phyloP scores from a whole-genome alignment of 768 basidiomycete species.

The Fibroporia radiculosa region DNA sequence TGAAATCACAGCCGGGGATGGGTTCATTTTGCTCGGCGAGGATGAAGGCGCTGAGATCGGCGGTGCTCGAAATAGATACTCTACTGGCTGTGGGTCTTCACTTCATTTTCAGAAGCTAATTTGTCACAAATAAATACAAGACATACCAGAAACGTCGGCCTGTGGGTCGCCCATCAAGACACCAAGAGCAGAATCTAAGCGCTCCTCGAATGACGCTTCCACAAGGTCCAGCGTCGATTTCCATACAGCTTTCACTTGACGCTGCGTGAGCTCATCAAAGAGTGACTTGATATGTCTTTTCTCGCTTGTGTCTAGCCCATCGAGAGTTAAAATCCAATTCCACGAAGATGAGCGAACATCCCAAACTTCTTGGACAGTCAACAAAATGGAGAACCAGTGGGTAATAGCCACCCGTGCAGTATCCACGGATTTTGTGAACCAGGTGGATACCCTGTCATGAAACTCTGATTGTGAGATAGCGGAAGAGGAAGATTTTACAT shows the following conservation, averaged over 20 bases:
- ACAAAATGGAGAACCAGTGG: constrained; percentile 52
- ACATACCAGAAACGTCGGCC: constrained; percentile 24
- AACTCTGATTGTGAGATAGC: constrained; percentile 38
- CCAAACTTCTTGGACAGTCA: constrained; percentile 66
- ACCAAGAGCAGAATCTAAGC: constrained; percentile 32
- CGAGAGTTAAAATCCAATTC: constrained; percentile 34
- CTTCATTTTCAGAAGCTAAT: constrained; percentile 4
- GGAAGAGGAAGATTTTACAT: constrained; percentile 53
- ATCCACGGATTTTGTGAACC: constrained; percentile 52
- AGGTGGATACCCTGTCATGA: constrained; percentile 42
- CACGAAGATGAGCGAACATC: constrained; percentile 46
- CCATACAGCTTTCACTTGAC: constrained; percentile 55
- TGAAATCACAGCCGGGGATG: constrained; percentile 30
- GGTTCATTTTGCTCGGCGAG: constrained; percentile 28
- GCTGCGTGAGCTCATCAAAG: constrained; percentile 48
- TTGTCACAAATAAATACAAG: neutral
- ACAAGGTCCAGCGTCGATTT: constrained; percentile 35
- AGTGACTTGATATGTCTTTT: constrained; percentile 31
- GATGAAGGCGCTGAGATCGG: constrained; percentile 37
- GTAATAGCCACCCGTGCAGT: constrained; percentile 38
- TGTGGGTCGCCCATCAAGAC: constrained; percentile 23
- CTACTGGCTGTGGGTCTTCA: constrained; percentile 44
- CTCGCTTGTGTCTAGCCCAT: constrained; percentile 44
- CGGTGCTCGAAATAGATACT: constrained; percentile 49
- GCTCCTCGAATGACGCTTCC: constrained; percentile 37